phyloP scores from a whole-genome alignment of 1,284 basidiomycete genomes.

The Trichosporon inkin region DNA sequence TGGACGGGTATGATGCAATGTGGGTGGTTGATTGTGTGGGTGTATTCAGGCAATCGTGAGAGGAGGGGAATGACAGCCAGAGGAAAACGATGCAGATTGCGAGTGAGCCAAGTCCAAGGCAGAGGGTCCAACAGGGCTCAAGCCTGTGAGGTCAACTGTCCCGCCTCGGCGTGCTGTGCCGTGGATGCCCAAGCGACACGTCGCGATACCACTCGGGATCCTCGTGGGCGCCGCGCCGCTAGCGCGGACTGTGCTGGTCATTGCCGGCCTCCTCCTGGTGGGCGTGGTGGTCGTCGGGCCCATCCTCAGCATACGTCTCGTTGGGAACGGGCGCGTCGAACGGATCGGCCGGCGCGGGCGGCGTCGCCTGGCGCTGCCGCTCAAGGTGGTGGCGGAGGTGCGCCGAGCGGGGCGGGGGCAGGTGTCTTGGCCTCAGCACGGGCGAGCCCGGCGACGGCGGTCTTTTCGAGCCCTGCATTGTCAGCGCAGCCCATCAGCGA shows the following conservation, averaged over 20 bases:
- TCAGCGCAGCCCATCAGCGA: neutral
- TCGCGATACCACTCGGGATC: neutral
- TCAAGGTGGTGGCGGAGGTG: slow-evolving; percentile 39
- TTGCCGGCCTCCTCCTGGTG: neutral
- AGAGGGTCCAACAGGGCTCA: neutral
- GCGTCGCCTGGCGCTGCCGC: slow-evolving; percentile 32
- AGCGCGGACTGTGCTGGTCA: slow-evolving; percentile 1
- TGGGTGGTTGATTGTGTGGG: neutral
- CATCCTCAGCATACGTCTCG: slow-evolving; percentile 41
- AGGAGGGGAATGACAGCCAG: neutral
- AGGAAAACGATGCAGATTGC: too few species aligned
- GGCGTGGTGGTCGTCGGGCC: slow-evolving; percentile 10
- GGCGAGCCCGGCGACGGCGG: slow-evolving; percentile 46
- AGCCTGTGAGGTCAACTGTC: neutral
- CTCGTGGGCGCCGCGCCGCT: neutral
- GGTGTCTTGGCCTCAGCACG: slow-evolving; percentile 29
- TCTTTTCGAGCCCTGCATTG: slow-evolving; percentile 42
- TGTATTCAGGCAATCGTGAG: too few species aligned
- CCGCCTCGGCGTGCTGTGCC: neutral
- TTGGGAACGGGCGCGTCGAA: slow-evolving; percentile 49
- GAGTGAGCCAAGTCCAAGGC: neutral
- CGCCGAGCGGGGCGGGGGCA: slow-evolving; percentile 31
- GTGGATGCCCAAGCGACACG: neutral
- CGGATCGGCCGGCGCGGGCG: slow-evolving; percentile 27
- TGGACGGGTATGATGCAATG: neutral